Percentiles rank a stretch among this genome's conserved stretches.
These are phyloP conservation scores for Chenopodium quinoa DNA, from an alignment of 148 eudicot species.

Conservation along the genomic window DNA sequence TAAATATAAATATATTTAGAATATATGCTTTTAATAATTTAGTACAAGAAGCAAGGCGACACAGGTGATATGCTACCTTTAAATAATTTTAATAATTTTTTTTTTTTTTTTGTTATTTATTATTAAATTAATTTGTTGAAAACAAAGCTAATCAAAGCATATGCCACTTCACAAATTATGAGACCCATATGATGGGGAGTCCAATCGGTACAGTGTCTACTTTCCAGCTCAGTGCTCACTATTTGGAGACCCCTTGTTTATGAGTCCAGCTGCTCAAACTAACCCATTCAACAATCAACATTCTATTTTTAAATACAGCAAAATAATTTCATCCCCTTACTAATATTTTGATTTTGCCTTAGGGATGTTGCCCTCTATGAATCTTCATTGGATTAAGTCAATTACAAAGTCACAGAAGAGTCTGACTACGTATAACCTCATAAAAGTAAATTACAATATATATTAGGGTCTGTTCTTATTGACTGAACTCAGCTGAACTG, in stretches of 20 bases:
- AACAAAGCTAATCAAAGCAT: not conserved
- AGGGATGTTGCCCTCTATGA: not conserved
- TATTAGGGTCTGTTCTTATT: no score
- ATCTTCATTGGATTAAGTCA: no score
- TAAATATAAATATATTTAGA: not conserved
- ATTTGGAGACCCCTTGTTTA: constrained; percentile 1
- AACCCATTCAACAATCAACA: not conserved
- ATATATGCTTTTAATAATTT: not conserved
- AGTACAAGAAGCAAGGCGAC: not conserved
- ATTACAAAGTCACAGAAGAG: no score
- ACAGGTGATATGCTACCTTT: not conserved
- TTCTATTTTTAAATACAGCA: not conserved
- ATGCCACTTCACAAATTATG: not conserved
- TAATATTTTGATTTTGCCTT: not conserved
- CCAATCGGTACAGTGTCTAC: constrained; percentile 2
- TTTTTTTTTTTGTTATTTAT: not conserved
- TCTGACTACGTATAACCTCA: no score
- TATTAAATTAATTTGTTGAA: not conserved
- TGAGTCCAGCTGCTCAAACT: constrained; percentile 6
- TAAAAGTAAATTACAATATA: no score
- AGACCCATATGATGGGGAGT: constrained; percentile 7
- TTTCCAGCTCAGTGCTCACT: constrained; percentile 24
- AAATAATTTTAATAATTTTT: not conserved
- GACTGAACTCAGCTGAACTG: no score
- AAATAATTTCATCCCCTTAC: no score